Conservation (phyloP, 495 filamentous ascomycete genomes). For the Xylaria curta region DNA sequence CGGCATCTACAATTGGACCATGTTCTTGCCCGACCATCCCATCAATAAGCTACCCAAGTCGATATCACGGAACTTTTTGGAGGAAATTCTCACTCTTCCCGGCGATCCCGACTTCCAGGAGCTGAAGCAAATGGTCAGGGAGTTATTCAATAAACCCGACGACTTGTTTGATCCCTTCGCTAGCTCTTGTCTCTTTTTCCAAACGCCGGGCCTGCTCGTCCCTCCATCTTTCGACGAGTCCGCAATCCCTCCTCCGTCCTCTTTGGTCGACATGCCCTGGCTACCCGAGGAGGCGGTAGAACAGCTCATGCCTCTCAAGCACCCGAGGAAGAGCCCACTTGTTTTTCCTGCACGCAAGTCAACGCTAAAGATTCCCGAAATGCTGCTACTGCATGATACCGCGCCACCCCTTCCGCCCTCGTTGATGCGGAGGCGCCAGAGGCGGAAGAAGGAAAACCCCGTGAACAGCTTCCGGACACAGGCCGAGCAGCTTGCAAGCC, state of each 20-base stretch:
- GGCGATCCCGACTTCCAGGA: slow-evolving; percentile 25
- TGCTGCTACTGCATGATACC: slow-evolving; percentile 44
- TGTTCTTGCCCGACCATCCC: slow-evolving; percentile 52
- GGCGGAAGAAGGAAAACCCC: slow-evolving; percentile 17
- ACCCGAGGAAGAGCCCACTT: slow-evolving; percentile 39
- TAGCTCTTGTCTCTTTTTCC: slow-evolving; percentile 59
- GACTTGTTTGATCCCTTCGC: slow-evolving; percentile 61
- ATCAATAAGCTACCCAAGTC: slow-evolving; percentile 35
- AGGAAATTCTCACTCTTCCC: slow-evolving; percentile 27
- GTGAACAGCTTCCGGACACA: slow-evolving; percentile 45
- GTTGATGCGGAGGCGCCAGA: slow-evolving; percentile 10
- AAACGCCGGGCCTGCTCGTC: slow-evolving; percentile 48
- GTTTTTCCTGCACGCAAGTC: slow-evolving; percentile 46
- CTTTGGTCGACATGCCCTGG: not conserved
- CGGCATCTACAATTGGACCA: slow-evolving; percentile 63
- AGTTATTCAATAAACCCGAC: slow-evolving; percentile 49
- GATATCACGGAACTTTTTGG: not conserved
- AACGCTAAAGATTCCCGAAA: slow-evolving; percentile 45
- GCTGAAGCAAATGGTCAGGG: slow-evolving; percentile 38
- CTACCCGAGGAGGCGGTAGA: slow-evolving; percentile 17
- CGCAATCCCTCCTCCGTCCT: slow-evolving; percentile 6
- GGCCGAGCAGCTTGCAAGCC: slow-evolving; percentile 40
- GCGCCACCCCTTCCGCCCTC: slow-evolving; percentile 20
- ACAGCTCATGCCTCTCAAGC: not conserved
- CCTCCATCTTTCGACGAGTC: slow-evolving; percentile 45